Evolutionary conservation across 768 basidiomycete genomes (phyloP), one percentile per base, ranked within the genome.

Genomic region (Obba rivulosa): DNA sequence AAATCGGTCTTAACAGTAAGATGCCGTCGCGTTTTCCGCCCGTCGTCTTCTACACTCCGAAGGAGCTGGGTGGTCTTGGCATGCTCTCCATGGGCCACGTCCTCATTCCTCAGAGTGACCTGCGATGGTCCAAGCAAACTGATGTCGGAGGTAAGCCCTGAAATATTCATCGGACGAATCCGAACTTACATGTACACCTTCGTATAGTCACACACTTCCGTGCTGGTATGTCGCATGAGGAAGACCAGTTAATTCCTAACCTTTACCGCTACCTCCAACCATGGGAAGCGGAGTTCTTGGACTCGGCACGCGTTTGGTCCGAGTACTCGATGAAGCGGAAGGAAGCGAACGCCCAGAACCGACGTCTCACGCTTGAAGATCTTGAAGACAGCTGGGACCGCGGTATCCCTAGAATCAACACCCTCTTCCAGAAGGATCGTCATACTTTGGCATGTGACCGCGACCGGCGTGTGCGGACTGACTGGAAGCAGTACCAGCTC

Each of bases 21-120:
- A 98, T 99, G 96, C 96, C 96, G 20, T 96, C 93, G 3, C 87
- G 93, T 77, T 97, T 98, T 80, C 95, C 96, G 48, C 87, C 95
- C 10, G 88, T 91, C 14, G 88, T 94, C 8, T 95, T 93, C 75
- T 95, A 96, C 64, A 94, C 92, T 5, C 94, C 92, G 0, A 97
- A 97, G 83, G 96, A 98, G 75, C 72, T 98, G 25, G 96, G 95
- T 64, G 96, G 95, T 65, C 81, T 98, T 38, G 96, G 96, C 45
- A 97, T 97, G 96, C 74, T 99, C 61, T 97, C 93, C 2, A 99
- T 99, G 96, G 95, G 95, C 11, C 96, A 97, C 66, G 94, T 99
- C 43, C 76, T 99, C 43, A 98, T 99, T 51, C 96, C 96, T 36
- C 95, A 98, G 64, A 94, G 92, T 60, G 96, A 98, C 62, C 78